Evolutionary conservation across 257 asterid genomes (phyloP).

Genomic region (Nicotiana sylvestris): DNA sequence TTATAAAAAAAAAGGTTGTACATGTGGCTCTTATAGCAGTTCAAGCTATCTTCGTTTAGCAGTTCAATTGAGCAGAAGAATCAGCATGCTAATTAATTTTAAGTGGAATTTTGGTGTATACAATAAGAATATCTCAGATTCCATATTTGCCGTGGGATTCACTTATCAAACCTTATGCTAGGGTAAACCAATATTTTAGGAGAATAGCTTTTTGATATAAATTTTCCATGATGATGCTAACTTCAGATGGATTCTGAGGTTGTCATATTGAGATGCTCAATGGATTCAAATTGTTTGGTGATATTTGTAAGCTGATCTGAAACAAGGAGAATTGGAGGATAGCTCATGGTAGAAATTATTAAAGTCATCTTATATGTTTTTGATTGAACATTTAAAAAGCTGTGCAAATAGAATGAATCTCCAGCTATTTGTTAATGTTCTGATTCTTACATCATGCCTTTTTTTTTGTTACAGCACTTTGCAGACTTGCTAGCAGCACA

Average conservation of each 20-base stretch:
- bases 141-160: not conserved
- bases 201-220: not conserved
- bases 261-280: not conserved
- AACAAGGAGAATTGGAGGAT: not conserved
- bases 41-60: not conserved
- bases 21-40: not conserved
- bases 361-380: not conserved
- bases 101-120: not conserved
- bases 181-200: not conserved
- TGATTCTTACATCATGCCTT: slow-evolving; percentile 9
- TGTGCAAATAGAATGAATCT: no score
- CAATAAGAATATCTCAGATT: no score
- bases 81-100: not conserved
- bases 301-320: not conserved
- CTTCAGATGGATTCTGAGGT: not conserved
- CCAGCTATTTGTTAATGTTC: slow-evolving; percentile 1
- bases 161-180: not conserved
- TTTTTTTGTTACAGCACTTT: slow-evolving; percentile 56
- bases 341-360: not conserved
- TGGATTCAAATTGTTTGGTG: not conserved
- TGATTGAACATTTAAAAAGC: no score
- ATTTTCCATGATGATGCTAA: not conserved
- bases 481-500: slow-evolving; percentile 92
- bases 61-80: not conserved
- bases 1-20: not conserved